Percentiles rank a stretch among this genome's conserved stretches.
These are phyloP conservation scores for Ormosia emarginata DNA, from an alignment of 306 rosid species.

Conservation along the genomic window DNA sequence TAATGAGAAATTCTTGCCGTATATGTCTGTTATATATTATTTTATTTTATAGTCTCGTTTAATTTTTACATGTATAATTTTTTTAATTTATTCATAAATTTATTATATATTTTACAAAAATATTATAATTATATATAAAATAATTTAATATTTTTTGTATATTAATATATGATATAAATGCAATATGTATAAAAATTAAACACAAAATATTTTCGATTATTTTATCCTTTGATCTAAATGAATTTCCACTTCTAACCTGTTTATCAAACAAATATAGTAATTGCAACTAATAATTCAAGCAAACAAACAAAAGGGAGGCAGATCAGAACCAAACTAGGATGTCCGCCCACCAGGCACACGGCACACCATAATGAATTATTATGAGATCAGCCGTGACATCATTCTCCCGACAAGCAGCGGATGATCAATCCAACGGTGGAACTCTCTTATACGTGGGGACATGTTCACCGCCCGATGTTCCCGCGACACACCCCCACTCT, in stretches of 20 bases:
- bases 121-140: too few relatives aligned
- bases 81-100: too few relatives aligned
- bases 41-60: too few relatives aligned
- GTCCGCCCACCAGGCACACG: constrained; percentile 19
- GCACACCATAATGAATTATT: constrained; percentile 14
- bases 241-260: neutral
- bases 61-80: too few relatives aligned
- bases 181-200: too few relatives aligned
- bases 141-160: too few relatives aligned
- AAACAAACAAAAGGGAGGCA: neutral
- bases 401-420: constrained; percentile 36
- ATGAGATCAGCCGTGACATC: constrained; percentile 45
- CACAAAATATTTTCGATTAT: too few relatives aligned
- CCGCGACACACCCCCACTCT: neutral
- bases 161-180: too few relatives aligned
- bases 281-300: neutral
- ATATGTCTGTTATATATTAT: neutral
- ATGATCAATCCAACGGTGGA: constrained; percentile 20
- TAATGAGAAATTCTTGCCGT: too few relatives aligned
- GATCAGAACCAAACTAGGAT: constrained; percentile 9
- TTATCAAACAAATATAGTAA: neutral
- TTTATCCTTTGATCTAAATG: neutral
- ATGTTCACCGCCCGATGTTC: constrained; percentile 8
- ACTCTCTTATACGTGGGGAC: constrained; percentile 39
- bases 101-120: too few relatives aligned